Percentiles rank a stretch among this genome's conserved stretches.
Conservation (phyloP, 208 protist species). For the Leishmania mexicana region DNA sequence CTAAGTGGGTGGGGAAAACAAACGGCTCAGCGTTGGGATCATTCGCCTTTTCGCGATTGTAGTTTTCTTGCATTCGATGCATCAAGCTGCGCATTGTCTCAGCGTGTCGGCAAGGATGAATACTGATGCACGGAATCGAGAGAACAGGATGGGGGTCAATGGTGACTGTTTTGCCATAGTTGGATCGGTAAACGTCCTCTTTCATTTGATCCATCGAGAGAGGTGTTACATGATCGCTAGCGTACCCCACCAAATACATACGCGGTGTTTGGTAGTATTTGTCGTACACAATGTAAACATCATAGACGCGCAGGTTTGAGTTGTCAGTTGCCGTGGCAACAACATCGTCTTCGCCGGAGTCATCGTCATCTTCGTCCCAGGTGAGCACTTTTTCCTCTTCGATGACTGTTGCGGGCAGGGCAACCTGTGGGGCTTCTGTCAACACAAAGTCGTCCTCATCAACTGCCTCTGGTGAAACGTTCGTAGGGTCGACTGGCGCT, state of each 20-base stretch:
- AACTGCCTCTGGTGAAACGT: conserved; percentile 5
- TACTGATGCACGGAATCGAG: conserved; percentile 86
- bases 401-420: conserved; percentile 11
- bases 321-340: conserved; percentile 8
- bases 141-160: conserved; percentile 93
- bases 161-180: conserved; percentile 97
- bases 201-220: conserved; percentile 93
- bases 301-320: conserved; percentile 86
- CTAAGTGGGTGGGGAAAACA: conserved; percentile 52
- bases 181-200: conserved; percentile 96
- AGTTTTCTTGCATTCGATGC: conserved; percentile 70
- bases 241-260: conserved; percentile 96
- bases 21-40: conserved; percentile 42
- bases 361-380: conserved; percentile 62
- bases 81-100: conserved; percentile 95
- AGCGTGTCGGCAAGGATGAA: conserved; percentile 97
- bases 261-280: conserved; percentile 97
- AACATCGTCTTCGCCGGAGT: conserved; percentile 31
- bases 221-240: conserved; percentile 61
- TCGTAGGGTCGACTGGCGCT: conserved; percentile 26
- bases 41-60: conserved; percentile 40
- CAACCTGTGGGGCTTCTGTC: conserved; percentile 27
- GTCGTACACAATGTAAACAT: conserved; percentile 97
- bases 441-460: conserved; percentile 62
- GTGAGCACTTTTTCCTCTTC: conserved; percentile 48